A percentile compares a stretch with the other conserved stretches of the same genome.
Conservation (phyloP, 768 basidiomycete species). For the Tulasnella sp. region DNA sequence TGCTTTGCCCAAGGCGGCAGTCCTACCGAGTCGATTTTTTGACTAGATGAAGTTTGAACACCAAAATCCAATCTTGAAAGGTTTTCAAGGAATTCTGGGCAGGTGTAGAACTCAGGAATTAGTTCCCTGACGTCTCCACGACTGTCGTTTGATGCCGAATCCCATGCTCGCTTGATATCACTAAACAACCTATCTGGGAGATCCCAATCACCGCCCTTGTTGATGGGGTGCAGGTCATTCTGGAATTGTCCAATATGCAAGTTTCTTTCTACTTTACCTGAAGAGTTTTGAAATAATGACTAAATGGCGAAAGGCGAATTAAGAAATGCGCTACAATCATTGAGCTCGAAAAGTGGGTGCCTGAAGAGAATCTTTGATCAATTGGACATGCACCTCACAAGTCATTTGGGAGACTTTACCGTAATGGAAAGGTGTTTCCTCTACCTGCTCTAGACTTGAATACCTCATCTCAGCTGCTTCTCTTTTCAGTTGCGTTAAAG, state of each 20-base stretch:
- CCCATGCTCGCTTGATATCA: constrained; percentile 69
- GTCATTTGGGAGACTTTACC: constrained; percentile 20
- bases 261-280: constrained; percentile 32
- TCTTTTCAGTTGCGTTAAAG: constrained; percentile 58
- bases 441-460: constrained; percentile 60
- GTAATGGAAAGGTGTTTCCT: constrained; percentile 81
- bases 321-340: constrained; percentile 96
- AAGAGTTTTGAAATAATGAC: constrained; percentile 88
- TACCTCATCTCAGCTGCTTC: constrained; percentile 72
- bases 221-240: background rate
- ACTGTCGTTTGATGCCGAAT: constrained; percentile 73
- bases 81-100: constrained; percentile 85
- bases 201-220: constrained; percentile 89
- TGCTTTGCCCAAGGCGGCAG: constrained; percentile 82
- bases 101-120: constrained; percentile 80
- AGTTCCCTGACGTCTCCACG: constrained; percentile 90
- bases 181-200: constrained; percentile 81
- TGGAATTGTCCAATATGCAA: background rate
- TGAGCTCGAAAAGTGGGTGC: constrained; percentile 91
- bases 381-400: background rate
- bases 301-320: constrained; percentile 81
- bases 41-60: constrained; percentile 54
- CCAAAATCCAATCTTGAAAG: constrained; percentile 70
- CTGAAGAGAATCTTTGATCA: constrained; percentile 16
- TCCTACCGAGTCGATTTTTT: constrained; percentile 77